Percentiles rank a stretch among this genome's conserved stretches.
These are phyloP conservation scores for Phytophthora cryptogea DNA, from an alignment of 352 stramenopile species.

Conservation along the genomic window DNA sequence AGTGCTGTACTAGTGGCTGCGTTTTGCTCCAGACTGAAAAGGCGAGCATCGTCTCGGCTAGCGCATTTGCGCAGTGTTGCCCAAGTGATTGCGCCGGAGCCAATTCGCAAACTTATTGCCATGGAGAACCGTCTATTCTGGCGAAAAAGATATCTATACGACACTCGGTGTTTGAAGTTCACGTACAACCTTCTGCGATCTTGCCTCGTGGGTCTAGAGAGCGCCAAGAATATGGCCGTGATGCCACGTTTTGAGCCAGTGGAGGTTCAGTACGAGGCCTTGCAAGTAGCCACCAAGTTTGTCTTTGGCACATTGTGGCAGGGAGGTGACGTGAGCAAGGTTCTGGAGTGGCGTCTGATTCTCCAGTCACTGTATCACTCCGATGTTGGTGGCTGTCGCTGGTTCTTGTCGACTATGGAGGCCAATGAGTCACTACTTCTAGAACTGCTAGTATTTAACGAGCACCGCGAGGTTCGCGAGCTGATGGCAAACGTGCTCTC, in stretches of 20 bases:
- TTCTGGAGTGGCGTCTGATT: slow-evolving; percentile 79
- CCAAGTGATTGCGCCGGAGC: slow-evolving; percentile 64
- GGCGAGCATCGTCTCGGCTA: slow-evolving; percentile 34
- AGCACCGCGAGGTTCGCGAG: slow-evolving; percentile 68
- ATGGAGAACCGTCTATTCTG: slow-evolving; percentile 88
- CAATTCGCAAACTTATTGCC: slow-evolving; percentile 77
- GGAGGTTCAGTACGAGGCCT: slow-evolving; percentile 68
- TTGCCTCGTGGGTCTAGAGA: slow-evolving; percentile 54
- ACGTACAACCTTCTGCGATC: slow-evolving; percentile 77
- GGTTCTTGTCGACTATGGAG: slow-evolving; percentile 68
- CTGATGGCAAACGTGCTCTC: slow-evolving; percentile 72
- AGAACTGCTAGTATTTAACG: slow-evolving; percentile 75
- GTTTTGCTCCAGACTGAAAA: slow-evolving; percentile 51
- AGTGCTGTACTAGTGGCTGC: slow-evolving; percentile 35
- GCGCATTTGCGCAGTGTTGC: slow-evolving; percentile 50
- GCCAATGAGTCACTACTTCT: slow-evolving; percentile 69
- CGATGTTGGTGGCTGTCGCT: slow-evolving; percentile 69
- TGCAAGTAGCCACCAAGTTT: slow-evolving; percentile 85
- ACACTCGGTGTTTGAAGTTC: slow-evolving; percentile 74
- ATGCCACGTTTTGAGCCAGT: slow-evolving; percentile 62
- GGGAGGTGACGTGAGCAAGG: slow-evolving; percentile 65
- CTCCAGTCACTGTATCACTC: slow-evolving; percentile 74
- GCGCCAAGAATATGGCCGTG: slow-evolving; percentile 42
- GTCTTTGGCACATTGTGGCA: slow-evolving; percentile 89
- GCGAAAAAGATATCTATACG: slow-evolving; percentile 86